Base-by-base conservation (phyloP, 345 rosid genomes). In the Hibiscus tridactylites region DNA sequence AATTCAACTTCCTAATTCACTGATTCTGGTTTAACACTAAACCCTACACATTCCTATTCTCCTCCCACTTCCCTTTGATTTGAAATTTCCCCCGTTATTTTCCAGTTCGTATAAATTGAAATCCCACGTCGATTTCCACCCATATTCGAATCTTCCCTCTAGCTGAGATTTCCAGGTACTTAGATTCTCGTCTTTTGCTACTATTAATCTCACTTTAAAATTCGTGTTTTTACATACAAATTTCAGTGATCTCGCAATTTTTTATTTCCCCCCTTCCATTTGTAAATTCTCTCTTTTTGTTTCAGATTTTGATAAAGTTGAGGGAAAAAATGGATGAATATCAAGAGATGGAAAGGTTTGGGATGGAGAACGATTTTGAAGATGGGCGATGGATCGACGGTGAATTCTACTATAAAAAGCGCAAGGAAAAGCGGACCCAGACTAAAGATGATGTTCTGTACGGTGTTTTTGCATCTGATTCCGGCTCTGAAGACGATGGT, bases 301-400 rank as follows among this genome's bases (percentile, higher is more conserved):
- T 62, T 62, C 67, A 62, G 67, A n/a, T 62, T 62, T 9, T 33
- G 24, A 21, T 21, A 21, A 21, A 21, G 24, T 9, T 3, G 31
- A 24, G 15, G 28, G 11, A n/a, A 78, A 61, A 90, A 61, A 90
- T 89, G 98, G 97, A 93, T 33, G 97, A 91, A 44, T 77, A 88
- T 58, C 94, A 90, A 73, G 96, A 91, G 76, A 90, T 84, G 97
- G 98, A 91, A 76, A 85, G 88, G 63, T 93, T 90, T 70, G 87
- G 83, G 24, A 81, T 85, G 91, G 93, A 91, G 21, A 94, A 94
- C 68, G 97, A 94, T 35, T 90, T 77, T 57, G 98, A 94, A 33
- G 98, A 77, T 16, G 96, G 91, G 33, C 85, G 84, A 53, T 91
- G 93, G 95, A 87, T 83, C 8, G 71, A 75, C 50, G 95, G 88